These are phyloP conservation scores for Suillus subluteus DNA, from an alignment of 768 basidiomycete genomes.

Conservation along the genomic window DNA sequence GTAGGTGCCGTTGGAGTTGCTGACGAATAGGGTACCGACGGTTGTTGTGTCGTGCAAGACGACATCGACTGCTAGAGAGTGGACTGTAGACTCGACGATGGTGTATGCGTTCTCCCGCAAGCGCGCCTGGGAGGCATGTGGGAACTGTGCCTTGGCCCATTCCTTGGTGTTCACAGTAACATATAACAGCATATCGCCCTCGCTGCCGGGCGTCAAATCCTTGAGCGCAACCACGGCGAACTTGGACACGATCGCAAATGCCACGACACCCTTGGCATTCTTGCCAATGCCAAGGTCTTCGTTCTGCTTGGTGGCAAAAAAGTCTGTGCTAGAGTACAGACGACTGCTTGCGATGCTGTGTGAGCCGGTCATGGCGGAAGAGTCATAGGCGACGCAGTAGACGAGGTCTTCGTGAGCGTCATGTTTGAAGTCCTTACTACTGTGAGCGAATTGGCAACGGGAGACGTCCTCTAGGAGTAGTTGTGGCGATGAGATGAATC, in stretches of 20 bases:
- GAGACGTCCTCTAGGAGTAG: conserved; percentile 71
- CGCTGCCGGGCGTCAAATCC: conserved; percentile 56
- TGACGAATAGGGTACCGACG: conserved; percentile 92
- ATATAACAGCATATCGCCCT: conserved; percentile 82
- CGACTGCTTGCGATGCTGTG: conserved; percentile 61
- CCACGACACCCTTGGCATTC: conserved; percentile 87
- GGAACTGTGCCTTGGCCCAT: conserved; percentile 93
- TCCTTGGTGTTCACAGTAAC: conserved; percentile 80
- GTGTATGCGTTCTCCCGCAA: conserved; percentile 95
- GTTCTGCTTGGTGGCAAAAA: conserved; percentile 66
- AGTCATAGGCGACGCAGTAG: conserved; percentile 90
- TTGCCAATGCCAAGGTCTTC: conserved; percentile 89
- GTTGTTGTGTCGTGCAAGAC: conserved; percentile 64
- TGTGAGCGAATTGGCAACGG: conserved; percentile 88
- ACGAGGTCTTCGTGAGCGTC: conserved; percentile 75
- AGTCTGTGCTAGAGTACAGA: conserved; percentile 85
- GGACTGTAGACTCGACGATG: conserved; percentile 90
- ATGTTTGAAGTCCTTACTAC: conserved; percentile 80
- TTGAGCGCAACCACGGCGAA: conserved; percentile 91
- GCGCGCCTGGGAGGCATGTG: conserved; percentile 79
- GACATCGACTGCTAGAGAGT: conserved; percentile 95
- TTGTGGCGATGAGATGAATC: conserved; percentile 65
- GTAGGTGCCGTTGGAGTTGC: conserved; percentile 94
- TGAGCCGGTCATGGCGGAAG: conserved; percentile 42
- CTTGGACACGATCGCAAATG: conserved; percentile 90